Evolutionary conservation across 345 rosid genomes (phyloP).

Genomic region (Excoecaria cochinchinensis): DNA sequence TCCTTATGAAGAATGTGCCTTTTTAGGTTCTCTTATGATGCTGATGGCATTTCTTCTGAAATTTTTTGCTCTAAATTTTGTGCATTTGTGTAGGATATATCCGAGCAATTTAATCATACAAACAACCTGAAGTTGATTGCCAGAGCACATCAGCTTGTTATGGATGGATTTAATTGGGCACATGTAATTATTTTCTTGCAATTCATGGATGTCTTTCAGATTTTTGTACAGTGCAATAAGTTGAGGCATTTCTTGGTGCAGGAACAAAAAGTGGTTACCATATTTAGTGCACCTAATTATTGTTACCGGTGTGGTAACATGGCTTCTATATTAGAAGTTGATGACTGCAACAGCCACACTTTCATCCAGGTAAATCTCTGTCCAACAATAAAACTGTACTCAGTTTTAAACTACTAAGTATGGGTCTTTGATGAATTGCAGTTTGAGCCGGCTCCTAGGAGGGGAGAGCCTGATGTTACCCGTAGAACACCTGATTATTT

Average conservation of each 20-base stretch:
- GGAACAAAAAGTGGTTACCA: constrained; percentile 97
- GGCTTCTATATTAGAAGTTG: constrained; percentile 94
- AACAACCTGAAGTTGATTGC: constrained; percentile 89
- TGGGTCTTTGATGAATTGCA: constrained; percentile 30
- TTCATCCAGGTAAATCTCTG: constrained; percentile 75
- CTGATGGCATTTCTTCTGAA: background rate
- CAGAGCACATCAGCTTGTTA: constrained; percentile 92
- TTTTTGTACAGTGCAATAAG: background rate
- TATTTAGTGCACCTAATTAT: constrained; percentile 95
- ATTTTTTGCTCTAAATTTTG: background rate
- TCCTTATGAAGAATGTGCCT: background rate
- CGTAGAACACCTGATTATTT: constrained; percentile 97
- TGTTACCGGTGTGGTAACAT: constrained; percentile 98
- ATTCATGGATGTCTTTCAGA: constrained; percentile 3
- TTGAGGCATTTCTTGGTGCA: constrained; percentile 26
- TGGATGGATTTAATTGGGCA: constrained; percentile 99
- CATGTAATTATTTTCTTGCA: constrained; percentile 52
- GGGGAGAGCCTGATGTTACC: constrained; percentile 97
- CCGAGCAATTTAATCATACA: constrained; percentile 91
- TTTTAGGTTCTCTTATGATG: background rate
- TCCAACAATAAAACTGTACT: background rate
- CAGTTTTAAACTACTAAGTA: background rate
- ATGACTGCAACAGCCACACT: constrained; percentile 89
- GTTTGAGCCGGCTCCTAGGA: constrained; percentile 99
- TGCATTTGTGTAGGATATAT: constrained; percentile 63